Conservation (phyloP, 2,329 filamentous ascomycete species). For the Geosmithia morbida region DNA sequence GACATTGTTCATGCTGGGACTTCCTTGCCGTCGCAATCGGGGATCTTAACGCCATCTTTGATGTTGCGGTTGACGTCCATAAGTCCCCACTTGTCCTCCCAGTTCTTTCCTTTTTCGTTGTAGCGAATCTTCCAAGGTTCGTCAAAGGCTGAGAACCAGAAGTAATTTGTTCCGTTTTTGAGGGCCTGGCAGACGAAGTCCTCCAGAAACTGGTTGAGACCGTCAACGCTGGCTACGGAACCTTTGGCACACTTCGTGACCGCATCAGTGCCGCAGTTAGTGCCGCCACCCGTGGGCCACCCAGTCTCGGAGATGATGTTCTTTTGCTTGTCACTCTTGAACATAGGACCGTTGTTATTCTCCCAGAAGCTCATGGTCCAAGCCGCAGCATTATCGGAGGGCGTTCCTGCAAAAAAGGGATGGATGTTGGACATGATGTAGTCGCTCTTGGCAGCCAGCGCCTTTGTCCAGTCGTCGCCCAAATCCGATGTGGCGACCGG, state of each 20-base stretch:
- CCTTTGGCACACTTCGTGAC: conserved; percentile 45
- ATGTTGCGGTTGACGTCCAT: conserved; percentile 75
- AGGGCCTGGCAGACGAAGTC: conserved; percentile 74
- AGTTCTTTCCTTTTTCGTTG: conserved; percentile 54
- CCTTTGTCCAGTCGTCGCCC: conserved; percentile 69
- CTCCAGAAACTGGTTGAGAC: conserved; percentile 77
- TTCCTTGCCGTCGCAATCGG: conserved; percentile 69
- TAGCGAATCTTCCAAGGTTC: conserved; percentile 85
- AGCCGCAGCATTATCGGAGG: conserved; percentile 48
- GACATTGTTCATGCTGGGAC: conserved; percentile 17
- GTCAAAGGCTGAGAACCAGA: conserved; percentile 96
- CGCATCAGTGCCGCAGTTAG: conserved; percentile 45
- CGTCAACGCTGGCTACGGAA: conserved; percentile 61
- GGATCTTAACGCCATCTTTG: conserved; percentile 73
- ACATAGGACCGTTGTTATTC: conserved; percentile 49
- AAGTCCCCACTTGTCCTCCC: conserved; percentile 94
- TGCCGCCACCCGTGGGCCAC: conserved; percentile 78
- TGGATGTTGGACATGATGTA: conserved; percentile 95
- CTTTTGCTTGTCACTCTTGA: conserved; percentile 44
- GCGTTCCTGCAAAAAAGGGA: conserved; percentile 80
- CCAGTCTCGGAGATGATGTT: conserved; percentile 85
- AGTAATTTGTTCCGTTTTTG: conserved; percentile 76
- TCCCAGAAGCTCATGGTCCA: conserved; percentile 85
- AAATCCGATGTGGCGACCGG: conserved; percentile 81
- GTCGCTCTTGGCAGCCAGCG: conserved; percentile 58